A percentile compares a stretch with the other conserved stretches of the same genome.
Evolutionary conservation across 1,284 basidiomycete species (phyloP).

Genomic region (Porodaedalea pini): DNA sequence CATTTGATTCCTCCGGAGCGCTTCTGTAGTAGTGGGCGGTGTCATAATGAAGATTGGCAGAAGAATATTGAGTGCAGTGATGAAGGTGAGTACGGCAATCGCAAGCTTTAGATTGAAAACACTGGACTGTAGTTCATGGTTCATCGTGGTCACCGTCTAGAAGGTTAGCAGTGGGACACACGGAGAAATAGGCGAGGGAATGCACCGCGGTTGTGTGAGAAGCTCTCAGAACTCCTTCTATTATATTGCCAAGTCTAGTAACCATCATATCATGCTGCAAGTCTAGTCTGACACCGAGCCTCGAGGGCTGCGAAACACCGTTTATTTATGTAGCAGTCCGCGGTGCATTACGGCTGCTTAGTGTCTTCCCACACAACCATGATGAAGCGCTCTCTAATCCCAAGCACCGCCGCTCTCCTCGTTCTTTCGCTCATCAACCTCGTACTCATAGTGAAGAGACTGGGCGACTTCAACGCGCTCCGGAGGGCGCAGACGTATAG

Average conservation of each 20-base stretch:
- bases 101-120: background rate
- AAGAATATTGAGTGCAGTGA: conserved; percentile 16
- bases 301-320: background rate
- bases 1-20: background rate
- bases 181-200: background rate
- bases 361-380: background rate
- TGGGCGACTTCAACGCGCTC: background rate
- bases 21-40: conserved; percentile 1
- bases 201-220: background rate
- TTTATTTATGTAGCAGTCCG: background rate
- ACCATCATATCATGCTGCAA: background rate
- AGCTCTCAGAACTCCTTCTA: background rate
- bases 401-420: conserved; percentile 11
- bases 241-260: background rate
- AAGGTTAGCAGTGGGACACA: background rate
- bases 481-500: conserved; percentile 7
- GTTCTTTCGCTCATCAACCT: conserved; percentile 13
- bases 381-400: conserved; percentile 9
- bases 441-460: conserved; percentile 9
- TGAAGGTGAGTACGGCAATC: background rate
- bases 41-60: conserved; percentile 11
- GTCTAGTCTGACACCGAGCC: background rate
- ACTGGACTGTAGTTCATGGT: background rate
- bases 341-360: background rate
- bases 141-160: background rate